These are phyloP conservation scores for Exobasidium rhododendri DNA, from an alignment of 1,284 basidiomycete genomes.

Conservation along the genomic window DNA sequence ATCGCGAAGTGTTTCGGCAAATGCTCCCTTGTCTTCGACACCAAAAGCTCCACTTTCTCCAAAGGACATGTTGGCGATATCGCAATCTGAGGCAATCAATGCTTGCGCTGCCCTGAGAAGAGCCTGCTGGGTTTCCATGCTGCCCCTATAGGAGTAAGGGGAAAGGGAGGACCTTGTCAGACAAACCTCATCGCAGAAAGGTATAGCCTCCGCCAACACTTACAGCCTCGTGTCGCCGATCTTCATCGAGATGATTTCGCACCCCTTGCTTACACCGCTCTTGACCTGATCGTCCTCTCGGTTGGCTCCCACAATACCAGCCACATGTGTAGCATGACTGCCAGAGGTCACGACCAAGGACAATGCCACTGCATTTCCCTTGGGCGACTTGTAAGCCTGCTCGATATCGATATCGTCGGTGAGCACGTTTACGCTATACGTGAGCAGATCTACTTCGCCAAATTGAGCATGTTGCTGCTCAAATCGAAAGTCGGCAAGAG, in stretches of 20 bases:
- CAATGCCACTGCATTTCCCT: constrained; percentile 17
- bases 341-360: constrained; percentile 52
- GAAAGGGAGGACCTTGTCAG: no score
- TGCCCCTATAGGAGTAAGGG: constrained; percentile 29
- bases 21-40: constrained; percentile 52
- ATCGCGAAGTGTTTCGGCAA: constrained; percentile 45
- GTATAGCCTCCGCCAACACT: no score
- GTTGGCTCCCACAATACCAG: constrained; percentile 53
- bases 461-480: constrained; percentile 51
- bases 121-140: constrained; percentile 55
- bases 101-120: constrained; percentile 55
- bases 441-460: constrained; percentile 52
- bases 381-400: constrained; percentile 1
- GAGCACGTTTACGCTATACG: constrained; percentile 53
- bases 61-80: constrained; percentile 55
- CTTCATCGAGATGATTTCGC: constrained; percentile 51
- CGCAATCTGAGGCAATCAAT: constrained; percentile 50
- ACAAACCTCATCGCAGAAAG: no score
- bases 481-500: constrained; percentile 52
- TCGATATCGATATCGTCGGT: constrained; percentile 36
- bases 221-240: constrained; percentile 49
- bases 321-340: constrained; percentile 55
- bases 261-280: constrained; percentile 54
- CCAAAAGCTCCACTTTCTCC: constrained; percentile 54
- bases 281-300: constrained; percentile 43